Evolutionary conservation across 1,284 basidiomycete genomes (phyloP).

Genomic region (Rhizoctonia solani): DNA sequence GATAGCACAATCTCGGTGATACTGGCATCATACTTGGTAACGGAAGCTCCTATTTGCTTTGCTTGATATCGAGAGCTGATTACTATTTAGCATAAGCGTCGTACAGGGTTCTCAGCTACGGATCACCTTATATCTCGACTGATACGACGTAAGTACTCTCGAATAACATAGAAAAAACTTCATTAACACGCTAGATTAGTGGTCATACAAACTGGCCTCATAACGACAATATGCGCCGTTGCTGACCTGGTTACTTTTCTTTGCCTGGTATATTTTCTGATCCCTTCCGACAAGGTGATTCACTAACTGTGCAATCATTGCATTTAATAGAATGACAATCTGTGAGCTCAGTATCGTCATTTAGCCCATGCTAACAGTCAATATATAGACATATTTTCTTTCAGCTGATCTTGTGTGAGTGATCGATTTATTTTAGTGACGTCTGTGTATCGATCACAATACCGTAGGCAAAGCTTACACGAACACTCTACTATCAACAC

Average conservation of each 20-base stretch:
- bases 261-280: slow-evolving; percentile 45
- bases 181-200: slow-evolving; percentile 40
- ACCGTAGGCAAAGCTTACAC: slow-evolving; percentile 25
- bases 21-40: slow-evolving; percentile 47
- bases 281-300: neutral
- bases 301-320: neutral
- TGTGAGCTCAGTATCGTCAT: neutral
- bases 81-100: slow-evolving; percentile 48
- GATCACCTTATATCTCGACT: slow-evolving; percentile 50
- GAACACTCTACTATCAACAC: slow-evolving; percentile 26
- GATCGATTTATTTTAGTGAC: neutral
- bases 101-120: slow-evolving; percentile 45
- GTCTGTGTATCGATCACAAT: neutral
- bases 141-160: slow-evolving; percentile 50
- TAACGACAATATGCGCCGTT: slow-evolving; percentile 46
- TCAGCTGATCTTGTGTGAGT: slow-evolving; percentile 20
- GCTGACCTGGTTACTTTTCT: slow-evolving; percentile 47
- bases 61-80: neutral
- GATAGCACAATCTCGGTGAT: slow-evolving; percentile 48
- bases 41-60: slow-evolving; percentile 34
- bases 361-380: neutral
- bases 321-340: slow-evolving; percentile 4
- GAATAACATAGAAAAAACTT: slow-evolving; percentile 1
- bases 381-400: slow-evolving; percentile 20
- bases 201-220: slow-evolving; percentile 49